Evolutionary conservation across 371 early-diverging fungal genomes (phyloP).

Genomic region (Thermomucor indicae-seudaticae): DNA sequence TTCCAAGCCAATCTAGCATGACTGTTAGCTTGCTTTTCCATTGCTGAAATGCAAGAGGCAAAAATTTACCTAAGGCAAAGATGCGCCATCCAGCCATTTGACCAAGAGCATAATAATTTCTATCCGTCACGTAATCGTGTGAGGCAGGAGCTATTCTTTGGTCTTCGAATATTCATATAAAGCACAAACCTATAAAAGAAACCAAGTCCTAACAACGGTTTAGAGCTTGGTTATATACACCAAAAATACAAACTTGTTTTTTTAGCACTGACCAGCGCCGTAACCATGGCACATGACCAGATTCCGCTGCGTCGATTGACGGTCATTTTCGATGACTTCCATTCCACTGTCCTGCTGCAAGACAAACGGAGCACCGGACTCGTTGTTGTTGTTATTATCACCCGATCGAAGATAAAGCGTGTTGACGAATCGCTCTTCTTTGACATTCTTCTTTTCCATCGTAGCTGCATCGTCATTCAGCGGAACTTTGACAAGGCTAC

Average conservation of each 20-base stretch:
- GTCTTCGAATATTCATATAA: background rate
- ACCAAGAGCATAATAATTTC: conserved; percentile 72
- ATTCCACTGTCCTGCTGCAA: conserved; percentile 32
- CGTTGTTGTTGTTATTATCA: conserved; percentile 8
- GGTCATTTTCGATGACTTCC: conserved; percentile 19
- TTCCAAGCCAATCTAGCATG: conserved; percentile 79
- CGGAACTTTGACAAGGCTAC: conserved; percentile 36
- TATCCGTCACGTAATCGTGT: background rate
- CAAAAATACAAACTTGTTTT: background rate
- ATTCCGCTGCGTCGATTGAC: conserved; percentile 34
- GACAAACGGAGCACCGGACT: conserved; percentile 14
- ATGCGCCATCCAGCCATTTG: conserved; percentile 65
- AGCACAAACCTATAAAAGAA: conserved; percentile 64
- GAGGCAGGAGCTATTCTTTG: background rate
- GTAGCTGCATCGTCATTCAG: conserved; percentile 24
- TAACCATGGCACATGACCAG: conserved; percentile 91
- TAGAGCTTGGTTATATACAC: too few relatives aligned
- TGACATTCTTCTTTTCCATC: too few relatives aligned
- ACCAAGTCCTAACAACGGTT: conserved; percentile 49
- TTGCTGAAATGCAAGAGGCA: background rate
- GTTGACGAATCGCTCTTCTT: conserved; percentile 21
- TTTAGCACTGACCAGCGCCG: conserved; percentile 63
- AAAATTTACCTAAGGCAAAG: conserved; percentile 57
- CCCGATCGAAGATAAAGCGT: conserved; percentile 23
- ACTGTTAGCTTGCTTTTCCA: background rate